Percentiles rank a stretch among this genome's conserved stretches.
These are phyloP conservation scores for Tagetes erecta DNA, from an alignment of 129 eudicot genomes.

Conservation along the genomic window DNA sequence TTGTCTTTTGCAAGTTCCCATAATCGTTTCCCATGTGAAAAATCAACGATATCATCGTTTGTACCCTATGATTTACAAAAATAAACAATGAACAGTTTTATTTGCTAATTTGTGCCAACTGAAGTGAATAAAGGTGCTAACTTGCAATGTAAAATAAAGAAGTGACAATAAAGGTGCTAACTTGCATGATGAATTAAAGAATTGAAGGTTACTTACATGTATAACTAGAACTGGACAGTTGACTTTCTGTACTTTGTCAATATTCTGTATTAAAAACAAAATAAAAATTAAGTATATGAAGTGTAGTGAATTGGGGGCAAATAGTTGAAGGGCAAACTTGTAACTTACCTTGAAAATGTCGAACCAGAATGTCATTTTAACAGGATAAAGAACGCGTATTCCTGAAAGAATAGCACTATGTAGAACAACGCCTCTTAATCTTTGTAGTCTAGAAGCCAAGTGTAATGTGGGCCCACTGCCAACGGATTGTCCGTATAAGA, in stretches of 20 bases:
- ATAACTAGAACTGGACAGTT: slow-evolving; percentile 84
- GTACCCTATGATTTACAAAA: slow-evolving; percentile 58
- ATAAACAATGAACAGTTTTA: neutral
- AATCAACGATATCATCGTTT: slow-evolving; percentile 81
- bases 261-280: slow-evolving; percentile 51
- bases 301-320: neutral
- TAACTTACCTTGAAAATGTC: slow-evolving; percentile 82
- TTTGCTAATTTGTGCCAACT: neutral
- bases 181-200: neutral
- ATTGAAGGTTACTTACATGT: slow-evolving; percentile 62
- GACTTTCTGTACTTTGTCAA: slow-evolving; percentile 85
- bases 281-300: neutral
- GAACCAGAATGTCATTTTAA: slow-evolving; percentile 93
- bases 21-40: slow-evolving; percentile 81
- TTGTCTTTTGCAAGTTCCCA: slow-evolving; percentile 96
- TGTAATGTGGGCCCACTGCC: slow-evolving; percentile 98
- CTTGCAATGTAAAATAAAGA: neutral
- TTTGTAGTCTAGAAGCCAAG: slow-evolving; percentile 70
- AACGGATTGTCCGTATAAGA: slow-evolving; percentile 92
- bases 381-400: slow-evolving; percentile 80
- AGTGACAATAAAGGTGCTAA: slow-evolving; percentile 2
- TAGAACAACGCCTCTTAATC: slow-evolving; percentile 83
- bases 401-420: slow-evolving; percentile 96
- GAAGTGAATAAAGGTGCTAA: neutral
- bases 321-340: neutral